Percentiles rank a stretch among this genome's conserved stretches.
Conservation (phyloP, 1,284 basidiomycete species). For the Sanghuangporus baumii region DNA sequence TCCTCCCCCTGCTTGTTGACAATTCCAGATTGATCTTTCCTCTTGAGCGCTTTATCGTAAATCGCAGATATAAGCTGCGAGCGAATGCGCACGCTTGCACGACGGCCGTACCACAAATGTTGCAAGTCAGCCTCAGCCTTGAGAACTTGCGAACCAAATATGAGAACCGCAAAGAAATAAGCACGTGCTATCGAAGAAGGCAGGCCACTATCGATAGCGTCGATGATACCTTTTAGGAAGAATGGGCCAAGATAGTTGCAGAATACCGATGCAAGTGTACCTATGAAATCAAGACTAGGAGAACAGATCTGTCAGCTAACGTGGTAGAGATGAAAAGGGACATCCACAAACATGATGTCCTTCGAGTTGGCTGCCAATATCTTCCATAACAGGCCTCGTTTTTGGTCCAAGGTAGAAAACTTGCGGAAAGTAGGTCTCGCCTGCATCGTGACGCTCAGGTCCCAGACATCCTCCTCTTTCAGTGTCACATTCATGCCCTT, state of each 20-base stretch:
- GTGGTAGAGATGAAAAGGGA: background rate
- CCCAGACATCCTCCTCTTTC: constrained; percentile 67
- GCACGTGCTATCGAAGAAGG: constrained; percentile 48
- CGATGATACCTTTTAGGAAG: constrained; percentile 46
- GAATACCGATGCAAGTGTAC: constrained; percentile 59
- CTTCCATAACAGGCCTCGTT: constrained; percentile 52
- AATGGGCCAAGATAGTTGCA: constrained; percentile 69
- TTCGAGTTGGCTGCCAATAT: constrained; percentile 66
- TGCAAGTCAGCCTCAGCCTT: constrained; percentile 72
- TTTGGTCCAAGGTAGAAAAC: constrained; percentile 32
- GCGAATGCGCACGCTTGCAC: constrained; percentile 65
- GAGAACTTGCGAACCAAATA: constrained; percentile 50
- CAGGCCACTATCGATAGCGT: constrained; percentile 26
- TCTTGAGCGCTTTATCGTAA: constrained; percentile 85
- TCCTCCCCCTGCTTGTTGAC: constrained; percentile 43
- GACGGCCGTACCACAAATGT: constrained; percentile 73
- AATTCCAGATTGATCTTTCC: constrained; percentile 80
- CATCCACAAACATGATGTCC: constrained; percentile 52
- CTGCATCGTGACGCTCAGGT: constrained; percentile 62
- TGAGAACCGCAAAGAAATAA: constrained; percentile 67
- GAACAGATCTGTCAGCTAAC: background rate
- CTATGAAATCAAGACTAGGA: constrained; percentile 48
- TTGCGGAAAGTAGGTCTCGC: constrained; percentile 61
- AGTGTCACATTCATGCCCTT: constrained; percentile 58
- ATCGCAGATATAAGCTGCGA: constrained; percentile 76